Evolutionary conservation across 1,284 basidiomycete species (phyloP).

Genomic region (Flammula alnicola): DNA sequence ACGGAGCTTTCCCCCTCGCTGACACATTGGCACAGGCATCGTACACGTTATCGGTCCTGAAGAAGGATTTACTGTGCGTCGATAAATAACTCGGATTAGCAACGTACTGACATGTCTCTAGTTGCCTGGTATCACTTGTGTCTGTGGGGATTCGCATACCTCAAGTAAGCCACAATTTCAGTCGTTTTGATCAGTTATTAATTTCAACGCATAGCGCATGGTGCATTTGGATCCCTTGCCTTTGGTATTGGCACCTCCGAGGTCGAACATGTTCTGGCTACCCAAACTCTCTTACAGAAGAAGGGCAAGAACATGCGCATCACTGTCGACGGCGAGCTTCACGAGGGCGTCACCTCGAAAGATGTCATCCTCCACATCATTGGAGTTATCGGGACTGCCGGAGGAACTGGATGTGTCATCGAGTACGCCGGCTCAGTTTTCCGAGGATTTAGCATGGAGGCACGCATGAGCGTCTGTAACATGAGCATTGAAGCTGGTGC

Average conservation of each 20-base stretch:
- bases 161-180: slow-evolving; percentile 60
- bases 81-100: background rate
- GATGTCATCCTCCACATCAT: slow-evolving; percentile 96
- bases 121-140: slow-evolving; percentile 94
- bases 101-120: slow-evolving; percentile 30
- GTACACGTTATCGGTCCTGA: slow-evolving; percentile 97
- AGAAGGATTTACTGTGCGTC: slow-evolving; percentile 87
- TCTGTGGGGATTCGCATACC: slow-evolving; percentile 96
- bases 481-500: slow-evolving; percentile 98
- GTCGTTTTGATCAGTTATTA: background rate
- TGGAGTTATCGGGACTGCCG: slow-evolving; percentile 92
- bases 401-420: slow-evolving; percentile 92
- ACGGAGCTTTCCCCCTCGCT: slow-evolving; percentile 16
- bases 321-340: slow-evolving; percentile 85
- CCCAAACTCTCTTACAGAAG: slow-evolving; percentile 90
- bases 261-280: slow-evolving; percentile 96
- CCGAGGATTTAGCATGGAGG: slow-evolving; percentile 92
- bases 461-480: slow-evolving; percentile 96
- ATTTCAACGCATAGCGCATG: slow-evolving; percentile 67
- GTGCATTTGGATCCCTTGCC: slow-evolving; percentile 94
- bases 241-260: slow-evolving; percentile 98
- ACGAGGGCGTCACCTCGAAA: slow-evolving; percentile 91
- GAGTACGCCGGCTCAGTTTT: slow-evolving; percentile 94
- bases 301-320: slow-evolving; percentile 98
- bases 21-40: slow-evolving; percentile 61